Evolutionary conservation across 345 rosid species (phyloP), one percentile per base, ranked within the genome.

Genomic region (Dipteronia sinensis): DNA sequence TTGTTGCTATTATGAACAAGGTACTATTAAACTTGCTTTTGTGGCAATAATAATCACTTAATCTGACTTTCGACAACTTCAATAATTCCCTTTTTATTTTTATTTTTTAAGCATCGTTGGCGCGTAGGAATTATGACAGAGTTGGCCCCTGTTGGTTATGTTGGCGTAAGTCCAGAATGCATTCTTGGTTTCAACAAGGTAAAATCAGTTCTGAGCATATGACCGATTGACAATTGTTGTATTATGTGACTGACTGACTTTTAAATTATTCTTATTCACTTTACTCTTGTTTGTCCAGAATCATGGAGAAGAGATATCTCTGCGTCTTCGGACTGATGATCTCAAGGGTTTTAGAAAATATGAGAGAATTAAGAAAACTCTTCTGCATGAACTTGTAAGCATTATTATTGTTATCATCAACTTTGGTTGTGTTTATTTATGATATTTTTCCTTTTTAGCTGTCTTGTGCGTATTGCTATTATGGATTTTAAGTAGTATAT

Each of bases 61-160:
- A 44, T 7, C 63, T 42, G 40, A 68, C 44, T 53, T 29, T 65
- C 42, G 53, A 73, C 49, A 46, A 53, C 44, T 66, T 63, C 63
- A 51, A 66, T 78, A 3, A 64, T 65, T 75, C 70, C 2, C 55
- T 55, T 82, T 77, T 74, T 75, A n/a, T n/a, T 27, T 27, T 27
- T 42, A 53, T 78, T 19, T 46, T 62, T 19, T 34, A 85, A 95
- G 99, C 97, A 91, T 88, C 89, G 77, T 3, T 96, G 99, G 98
- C 89, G 88, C 11, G 89, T 94, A 11, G 97, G 92, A 79, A 85
- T 91, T 70, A 90, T 96, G 99, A 92, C 98, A 2, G 99, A 96
- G 89, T 84, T 94, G 83, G 99, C 99, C 53, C 99, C 99, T 13
- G 90, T 94, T 83, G 99, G 99, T 80, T 92, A 94, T 84, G 99